Base-by-base conservation (phyloP, 352 stramenopile genomes). In the Pythium aristosporum region DNA sequence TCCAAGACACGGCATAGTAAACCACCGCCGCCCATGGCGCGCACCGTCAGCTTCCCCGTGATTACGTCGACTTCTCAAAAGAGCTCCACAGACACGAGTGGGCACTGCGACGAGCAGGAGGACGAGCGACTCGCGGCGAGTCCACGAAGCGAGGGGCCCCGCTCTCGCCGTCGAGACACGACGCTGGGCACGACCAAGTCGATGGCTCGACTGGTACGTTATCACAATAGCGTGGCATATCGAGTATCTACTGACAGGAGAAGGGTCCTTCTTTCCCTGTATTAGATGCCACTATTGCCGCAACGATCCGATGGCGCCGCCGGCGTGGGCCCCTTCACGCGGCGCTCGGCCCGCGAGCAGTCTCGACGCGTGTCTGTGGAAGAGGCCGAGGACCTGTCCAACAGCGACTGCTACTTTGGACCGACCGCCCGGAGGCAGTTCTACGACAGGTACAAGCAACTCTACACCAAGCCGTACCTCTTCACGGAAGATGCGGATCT, bases 381-480 rank as follows among this genome's bases (percentile, higher is more conserved):
- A 21, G 73, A 84, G 44, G 68, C 69, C 28, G 48, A 74, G 15
- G 72, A 80, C 32, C 56, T 83, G n/a, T 50, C 60, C 43, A 75
- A 77, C 54, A 80, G 68, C 20, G 74, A 82, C 21, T 63, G 66
- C 20, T 93, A 93, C 69, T 90, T 93, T 53, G 85, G 85, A 23
- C 73, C 73, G 0, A 66, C 54, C 1, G 82, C 85, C 18, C 85
- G 82, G 46, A 52, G 71, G 10, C 54, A 72, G 13, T 93, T 93
- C 61, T 93, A 82, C 57, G 68, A 68, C 7, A 71, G 80, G 59
- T 93, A 93, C 65, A 74, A 69, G 1, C 71, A 87, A 36, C 32
- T 93, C 39, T 77, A 86, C 50, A 80, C 75, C 0, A 76, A 81
- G n/a, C 80, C 80, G 20, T 89, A 88, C 61, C 56, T 91, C 23